Evolutionary conservation across 2,329 filamentous ascomycete species (phyloP), one percentile per base, ranked within the genome.

Genomic region (Penicillium sp.): DNA sequence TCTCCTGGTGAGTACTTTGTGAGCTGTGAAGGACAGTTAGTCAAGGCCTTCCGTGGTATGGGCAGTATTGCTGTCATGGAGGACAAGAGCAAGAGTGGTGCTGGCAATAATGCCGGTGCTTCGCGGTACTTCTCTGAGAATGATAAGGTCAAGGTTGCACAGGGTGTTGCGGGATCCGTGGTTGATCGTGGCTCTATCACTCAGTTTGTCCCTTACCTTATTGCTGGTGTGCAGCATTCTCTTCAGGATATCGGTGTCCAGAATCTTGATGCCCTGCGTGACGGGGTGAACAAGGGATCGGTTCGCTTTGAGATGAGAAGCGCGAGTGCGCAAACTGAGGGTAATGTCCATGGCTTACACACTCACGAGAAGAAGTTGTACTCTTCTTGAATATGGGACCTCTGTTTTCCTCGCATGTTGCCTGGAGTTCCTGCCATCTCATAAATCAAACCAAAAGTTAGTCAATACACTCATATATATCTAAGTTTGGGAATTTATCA

Each of bases 321-420:
- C 60, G 89, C 92, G 58, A 96, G 92, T 77, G 94, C 94, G 49
- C 92, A 96, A 84, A 84, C 96, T 57, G 94, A 99, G 83, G 94
- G 94, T 64, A 94, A 93, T 74, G 93, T 99, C 61, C 96, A 97
- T 80, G 86, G 86, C 57, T 92, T 99, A 84, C 92, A 97, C 82
- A 93, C 90, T 75, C 97, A 96, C 75, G 94, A 97, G 83, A 99
- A 99, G 89, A 99, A 97, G 85, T 89, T 99, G 66, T 99, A 96
- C 79, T 91, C 92, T 21, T 47, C 43, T 47, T 47, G 27, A 47
- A 33, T 17, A 29, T 2, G n/a, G n/a, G 6, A 9, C 15, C 27
- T 15, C 1, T 17, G 4, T 4, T 21, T 47, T 47, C 4, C n/a
- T 47, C 44, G 13, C 1, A 21, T 15, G 6, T 21, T 15, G 27